Percentiles rank a stretch among this genome's conserved stretches.
phyloP scores from a whole-genome alignment of 345 rosid species.

The Eucalyptus cloeziana region DNA sequence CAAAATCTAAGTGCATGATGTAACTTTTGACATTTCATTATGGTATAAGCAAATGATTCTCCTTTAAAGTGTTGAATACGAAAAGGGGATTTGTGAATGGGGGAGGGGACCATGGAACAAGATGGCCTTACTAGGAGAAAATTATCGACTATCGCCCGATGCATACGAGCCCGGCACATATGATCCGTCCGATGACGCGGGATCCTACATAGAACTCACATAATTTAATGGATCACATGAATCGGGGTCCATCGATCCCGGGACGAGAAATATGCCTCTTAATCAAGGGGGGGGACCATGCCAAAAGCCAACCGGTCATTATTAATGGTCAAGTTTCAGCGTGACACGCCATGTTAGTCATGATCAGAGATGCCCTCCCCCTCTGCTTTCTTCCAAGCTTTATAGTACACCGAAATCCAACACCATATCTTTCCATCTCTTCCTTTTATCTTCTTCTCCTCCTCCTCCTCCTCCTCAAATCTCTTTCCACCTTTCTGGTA shows the following conservation, averaged over 20 bases:
- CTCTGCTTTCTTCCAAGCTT: background rate
- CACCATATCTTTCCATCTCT: background rate
- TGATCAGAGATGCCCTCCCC: background rate
- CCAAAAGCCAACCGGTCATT: background rate
- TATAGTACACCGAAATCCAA: background rate
- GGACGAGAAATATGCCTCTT: background rate
- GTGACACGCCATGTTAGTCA: background rate
- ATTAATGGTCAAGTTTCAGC: background rate
- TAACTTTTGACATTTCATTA: background rate
- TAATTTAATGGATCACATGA: background rate
- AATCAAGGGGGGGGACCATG: background rate
- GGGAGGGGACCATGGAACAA: background rate
- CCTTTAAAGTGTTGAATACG: background rate
- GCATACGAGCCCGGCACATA: rapidly evolving
- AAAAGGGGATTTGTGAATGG: background rate
- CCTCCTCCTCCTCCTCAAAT: background rate
- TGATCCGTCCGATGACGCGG: background rate
- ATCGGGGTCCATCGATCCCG: background rate
- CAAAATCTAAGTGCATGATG: background rate
- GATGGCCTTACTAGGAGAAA: background rate
- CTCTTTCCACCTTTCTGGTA: background rate
- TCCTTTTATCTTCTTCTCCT: background rate
- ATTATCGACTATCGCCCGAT: background rate
- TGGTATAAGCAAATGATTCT: background rate
- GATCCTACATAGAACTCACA: background rate